Evolutionary conservation across 768 basidiomycete species (phyloP), one percentile per base, ranked within the genome.

Genomic region (Hortiboletus flavorubellus): DNA sequence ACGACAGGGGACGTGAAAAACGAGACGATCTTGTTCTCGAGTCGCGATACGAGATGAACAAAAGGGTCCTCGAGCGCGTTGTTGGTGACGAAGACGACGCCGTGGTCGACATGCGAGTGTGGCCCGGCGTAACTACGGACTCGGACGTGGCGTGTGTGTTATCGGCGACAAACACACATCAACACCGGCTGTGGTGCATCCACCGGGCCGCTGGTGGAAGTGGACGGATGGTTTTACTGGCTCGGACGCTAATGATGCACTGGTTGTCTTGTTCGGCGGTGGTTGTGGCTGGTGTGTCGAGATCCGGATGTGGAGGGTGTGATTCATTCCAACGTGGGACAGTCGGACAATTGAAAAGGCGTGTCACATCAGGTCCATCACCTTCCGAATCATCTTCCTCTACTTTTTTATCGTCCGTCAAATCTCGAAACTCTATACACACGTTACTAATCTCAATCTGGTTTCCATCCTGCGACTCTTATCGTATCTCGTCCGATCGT

Each of bases 21-120:
- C 80, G 73, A 16, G 69, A 68, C 0, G 73, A 68, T 15, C 58
- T 76, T 23, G 81, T 76, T 43, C 78, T 78, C 5, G 92, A 91
- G 74, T 95, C 91, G 56, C 96, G 82, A 73, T 90, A 93, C 7
- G 94, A 96, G 56, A 95, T 87, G 73, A 98, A 98, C 64, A 98
- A 83, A 51, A 92, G 82, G 3, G 96, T 98, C 45, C 96, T 74
- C 2, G 91, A 93, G 63, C 96, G 87, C 35, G 89, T 93, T 39
- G 84, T 81, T 40, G 75, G 75, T 53, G 71, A 67, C 31, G 70
- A 67, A 30, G 73, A 68, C 61, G 61, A 63, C 51, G 61, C 47
- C 11, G 60, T 5, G 59, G 70, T 66, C 49, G 76, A 64, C 69
- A 71, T 72, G 11, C 72, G 62, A 29, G 50, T 51, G 63, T 55